These are phyloP conservation scores for Podaxis mareebaensis DNA, from an alignment of 768 basidiomycete genomes.

Conservation along the genomic window DNA sequence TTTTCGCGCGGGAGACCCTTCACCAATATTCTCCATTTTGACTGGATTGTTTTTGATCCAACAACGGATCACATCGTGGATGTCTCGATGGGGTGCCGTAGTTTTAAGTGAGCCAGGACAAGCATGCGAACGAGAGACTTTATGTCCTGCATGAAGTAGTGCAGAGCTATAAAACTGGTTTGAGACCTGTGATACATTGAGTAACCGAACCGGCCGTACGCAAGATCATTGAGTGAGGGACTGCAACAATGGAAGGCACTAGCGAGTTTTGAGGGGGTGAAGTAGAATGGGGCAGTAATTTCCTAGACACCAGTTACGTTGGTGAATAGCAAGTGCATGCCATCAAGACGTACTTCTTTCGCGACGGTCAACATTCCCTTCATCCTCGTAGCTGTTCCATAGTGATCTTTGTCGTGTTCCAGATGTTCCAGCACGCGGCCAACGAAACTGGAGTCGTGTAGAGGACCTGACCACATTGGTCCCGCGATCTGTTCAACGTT, in stretches of 20 bases:
- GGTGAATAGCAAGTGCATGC: not conserved
- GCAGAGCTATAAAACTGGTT: slow-evolving; percentile 62
- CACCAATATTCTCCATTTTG: slow-evolving; percentile 78
- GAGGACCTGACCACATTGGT: slow-evolving; percentile 93
- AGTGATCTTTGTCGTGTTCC: slow-evolving; percentile 58
- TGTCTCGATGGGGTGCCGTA: slow-evolving; percentile 63
- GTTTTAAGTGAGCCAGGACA: slow-evolving; percentile 90
- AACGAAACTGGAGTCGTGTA: slow-evolving; percentile 80
- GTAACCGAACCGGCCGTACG: slow-evolving; percentile 39
- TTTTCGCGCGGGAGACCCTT: slow-evolving; percentile 66
- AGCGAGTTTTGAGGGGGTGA: slow-evolving; percentile 79
- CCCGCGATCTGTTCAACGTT: slow-evolving; percentile 67
- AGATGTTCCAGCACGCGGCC: slow-evolving; percentile 75
- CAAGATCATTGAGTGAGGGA: slow-evolving; percentile 73
- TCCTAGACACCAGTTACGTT: slow-evolving; percentile 49
- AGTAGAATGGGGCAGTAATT: slow-evolving; percentile 77
- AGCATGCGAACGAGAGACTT: slow-evolving; percentile 90
- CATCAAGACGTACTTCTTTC: slow-evolving; percentile 59
- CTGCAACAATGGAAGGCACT: slow-evolving; percentile 81
- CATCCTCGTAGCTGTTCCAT: slow-evolving; percentile 83
- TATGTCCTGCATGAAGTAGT: slow-evolving; percentile 81
- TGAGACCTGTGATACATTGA: not conserved
- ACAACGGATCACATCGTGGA: slow-evolving; percentile 84
- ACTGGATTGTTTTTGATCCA: slow-evolving; percentile 85
- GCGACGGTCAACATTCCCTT: slow-evolving; percentile 95